These are phyloP conservation scores for Amphirosellinia nigrospora DNA, from an alignment of 495 filamentous ascomycete genomes.

Conservation along the genomic window DNA sequence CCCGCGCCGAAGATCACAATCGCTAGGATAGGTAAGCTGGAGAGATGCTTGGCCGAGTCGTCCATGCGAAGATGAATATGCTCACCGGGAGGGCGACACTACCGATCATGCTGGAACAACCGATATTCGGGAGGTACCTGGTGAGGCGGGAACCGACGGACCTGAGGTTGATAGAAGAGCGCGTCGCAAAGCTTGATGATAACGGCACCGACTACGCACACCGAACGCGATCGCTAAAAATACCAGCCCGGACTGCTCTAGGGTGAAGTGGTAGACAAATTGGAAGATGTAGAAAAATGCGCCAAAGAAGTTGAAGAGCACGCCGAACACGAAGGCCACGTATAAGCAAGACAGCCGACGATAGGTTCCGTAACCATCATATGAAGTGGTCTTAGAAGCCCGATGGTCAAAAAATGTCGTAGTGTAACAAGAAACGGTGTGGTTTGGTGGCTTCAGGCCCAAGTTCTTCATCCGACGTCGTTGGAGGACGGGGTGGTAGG, in stretches of 20 bases:
- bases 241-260: conserved; percentile 60
- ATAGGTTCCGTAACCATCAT: conserved; percentile 74
- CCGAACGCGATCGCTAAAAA: conserved; percentile 66
- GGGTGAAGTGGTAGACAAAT: conserved; percentile 55
- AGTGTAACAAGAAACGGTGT: conserved; percentile 43
- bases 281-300: conserved; percentile 63
- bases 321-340: conserved; percentile 65
- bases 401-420: conserved; percentile 59
- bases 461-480: conserved; percentile 54
- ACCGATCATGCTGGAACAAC: conserved; percentile 67
- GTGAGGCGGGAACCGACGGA: conserved; percentile 37
- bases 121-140: conserved; percentile 59
- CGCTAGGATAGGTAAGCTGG: conserved; percentile 56
- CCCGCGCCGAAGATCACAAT: conserved; percentile 72
- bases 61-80: conserved; percentile 58
- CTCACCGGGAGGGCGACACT: conserved; percentile 61
- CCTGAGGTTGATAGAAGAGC: conserved; percentile 45
- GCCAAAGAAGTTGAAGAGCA: conserved; percentile 71
- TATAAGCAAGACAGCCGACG: conserved; percentile 67
- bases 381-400: conserved; percentile 63
- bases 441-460: conserved; percentile 44
- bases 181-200: conserved; percentile 55
- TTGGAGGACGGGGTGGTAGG: conserved; percentile 68
- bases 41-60: conserved; percentile 44
- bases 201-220: conserved; percentile 54